Conservation (phyloP, 306 rosid species). For the Cicer judaicum region DNA sequence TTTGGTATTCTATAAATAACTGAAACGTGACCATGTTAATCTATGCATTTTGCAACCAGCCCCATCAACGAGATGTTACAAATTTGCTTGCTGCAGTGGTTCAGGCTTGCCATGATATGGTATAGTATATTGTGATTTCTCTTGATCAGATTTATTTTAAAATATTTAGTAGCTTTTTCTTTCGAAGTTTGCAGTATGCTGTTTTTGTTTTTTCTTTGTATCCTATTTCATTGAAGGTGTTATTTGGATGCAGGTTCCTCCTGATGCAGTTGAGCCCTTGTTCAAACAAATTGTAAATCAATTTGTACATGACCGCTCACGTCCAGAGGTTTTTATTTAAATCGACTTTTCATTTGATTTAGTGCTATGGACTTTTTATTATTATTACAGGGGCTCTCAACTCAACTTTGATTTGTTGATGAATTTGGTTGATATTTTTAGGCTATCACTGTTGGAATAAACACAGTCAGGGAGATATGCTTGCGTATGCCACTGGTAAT, state of each 20-base stretch:
- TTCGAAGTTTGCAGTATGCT: slow-evolving; percentile 16
- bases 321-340: slow-evolving; percentile 75
- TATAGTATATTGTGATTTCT: slow-evolving; percentile 43
- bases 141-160: slow-evolving; percentile 13
- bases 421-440: slow-evolving; percentile 50
- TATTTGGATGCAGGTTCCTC: slow-evolving; percentile 72
- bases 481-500: slow-evolving; percentile 91
- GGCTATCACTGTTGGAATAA: slow-evolving; percentile 95
- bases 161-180: slow-evolving; percentile 32
- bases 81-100: slow-evolving; percentile 85
- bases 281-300: slow-evolving; percentile 87
- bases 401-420: slow-evolving; percentile 36
- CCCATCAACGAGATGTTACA: slow-evolving; percentile 82
- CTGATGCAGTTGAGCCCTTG: slow-evolving; percentile 83
- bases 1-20: slow-evolving; percentile 33
- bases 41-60: slow-evolving; percentile 65
- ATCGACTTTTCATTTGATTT: slow-evolving; percentile 18
- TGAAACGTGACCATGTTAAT: slow-evolving; percentile 40
- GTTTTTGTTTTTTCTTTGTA: slow-evolving; percentile 17
- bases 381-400: not conserved
- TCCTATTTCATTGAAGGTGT: slow-evolving; percentile 33
- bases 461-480: slow-evolving; percentile 80
- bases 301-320: slow-evolving; percentile 89
- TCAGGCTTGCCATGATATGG: slow-evolving; percentile 97
- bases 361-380: slow-evolving; percentile 11